Percentiles rank a stretch among this genome's conserved stretches.
Evolutionary conservation across 2,329 filamentous ascomycete species (phyloP).

Genomic region (Apiospora saccharicola): DNA sequence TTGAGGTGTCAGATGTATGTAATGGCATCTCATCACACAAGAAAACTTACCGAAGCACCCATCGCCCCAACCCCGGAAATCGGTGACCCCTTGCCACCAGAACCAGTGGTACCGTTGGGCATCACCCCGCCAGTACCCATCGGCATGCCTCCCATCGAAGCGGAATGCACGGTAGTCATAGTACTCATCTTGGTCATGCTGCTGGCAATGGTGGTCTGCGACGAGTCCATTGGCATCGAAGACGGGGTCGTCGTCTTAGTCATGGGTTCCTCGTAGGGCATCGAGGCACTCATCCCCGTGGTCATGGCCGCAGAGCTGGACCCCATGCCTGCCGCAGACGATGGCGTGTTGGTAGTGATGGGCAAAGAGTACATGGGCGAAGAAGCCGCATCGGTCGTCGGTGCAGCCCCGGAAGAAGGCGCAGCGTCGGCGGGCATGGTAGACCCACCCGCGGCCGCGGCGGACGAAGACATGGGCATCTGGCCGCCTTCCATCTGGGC

Average conservation of each 20-base stretch:
- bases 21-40: neutral
- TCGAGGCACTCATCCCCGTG: constrained; percentile 18
- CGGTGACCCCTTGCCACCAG: constrained; percentile 29
- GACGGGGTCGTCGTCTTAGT: neutral
- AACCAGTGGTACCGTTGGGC: constrained; percentile 26
- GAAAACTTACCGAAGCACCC: constrained; percentile 37
- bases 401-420: neutral
- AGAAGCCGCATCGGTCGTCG: neutral
- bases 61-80: constrained; percentile 29
- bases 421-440: constrained; percentile 25
- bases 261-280: constrained; percentile 7
- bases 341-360: neutral
- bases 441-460: constrained; percentile 20
- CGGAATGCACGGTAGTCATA: constrained; percentile 22
- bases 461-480: constrained; percentile 21
- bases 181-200: constrained; percentile 17
- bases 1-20: neutral
- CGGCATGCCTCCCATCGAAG: constrained; percentile 21
- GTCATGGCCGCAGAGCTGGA: constrained; percentile 10
- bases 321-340: constrained; percentile 2
- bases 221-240: constrained; percentile 3
- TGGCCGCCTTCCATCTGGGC: constrained; percentile 34
- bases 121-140: constrained; percentile 24
- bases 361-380: constrained; percentile 3
- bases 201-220: neutral